Conservation (phyloP, 345 rosid species). For the Streptanthus diversifolius region DNA sequence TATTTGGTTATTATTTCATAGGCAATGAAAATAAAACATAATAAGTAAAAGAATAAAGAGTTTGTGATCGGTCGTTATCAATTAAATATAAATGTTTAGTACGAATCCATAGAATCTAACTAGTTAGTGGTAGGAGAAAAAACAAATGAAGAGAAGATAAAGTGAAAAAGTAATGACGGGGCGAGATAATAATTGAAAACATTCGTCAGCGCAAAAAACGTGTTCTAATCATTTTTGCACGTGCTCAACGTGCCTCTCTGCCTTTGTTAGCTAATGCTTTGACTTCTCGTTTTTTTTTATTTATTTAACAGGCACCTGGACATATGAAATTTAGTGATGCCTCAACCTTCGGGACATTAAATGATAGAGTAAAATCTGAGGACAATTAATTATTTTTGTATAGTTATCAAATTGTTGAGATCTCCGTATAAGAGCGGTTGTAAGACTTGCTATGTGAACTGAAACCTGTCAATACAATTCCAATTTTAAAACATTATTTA, state of each 20-base stretch:
- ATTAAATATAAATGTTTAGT: background rate
- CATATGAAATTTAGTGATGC: no score
- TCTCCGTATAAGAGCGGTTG: no score
- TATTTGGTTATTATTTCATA: background rate
- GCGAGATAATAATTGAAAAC: background rate
- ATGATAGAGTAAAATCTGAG: no score
- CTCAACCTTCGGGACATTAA: no score
- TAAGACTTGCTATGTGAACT: no score
- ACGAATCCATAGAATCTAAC: conserved; percentile 1
- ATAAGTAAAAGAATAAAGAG: conserved; percentile 4
- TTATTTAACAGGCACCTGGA: no score
- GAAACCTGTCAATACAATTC: no score
- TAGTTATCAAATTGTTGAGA: no score
- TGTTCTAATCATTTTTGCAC: conserved; percentile 10
- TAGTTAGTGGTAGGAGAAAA: background rate
- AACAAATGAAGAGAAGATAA: background rate
- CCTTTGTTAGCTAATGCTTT: conserved; percentile 1
- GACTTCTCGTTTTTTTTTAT: background rate
- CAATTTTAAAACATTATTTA: no score
- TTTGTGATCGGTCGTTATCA: background rate
- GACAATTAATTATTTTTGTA: no score
- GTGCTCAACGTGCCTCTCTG: conserved; percentile 10
- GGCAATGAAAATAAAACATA: background rate
- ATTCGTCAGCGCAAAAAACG: conserved; percentile 27
- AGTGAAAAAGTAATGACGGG: conserved; percentile 21